phyloP scores from a whole-genome alignment of 202 grass and related monocot genomes.

The Eragrostis tef region DNA sequence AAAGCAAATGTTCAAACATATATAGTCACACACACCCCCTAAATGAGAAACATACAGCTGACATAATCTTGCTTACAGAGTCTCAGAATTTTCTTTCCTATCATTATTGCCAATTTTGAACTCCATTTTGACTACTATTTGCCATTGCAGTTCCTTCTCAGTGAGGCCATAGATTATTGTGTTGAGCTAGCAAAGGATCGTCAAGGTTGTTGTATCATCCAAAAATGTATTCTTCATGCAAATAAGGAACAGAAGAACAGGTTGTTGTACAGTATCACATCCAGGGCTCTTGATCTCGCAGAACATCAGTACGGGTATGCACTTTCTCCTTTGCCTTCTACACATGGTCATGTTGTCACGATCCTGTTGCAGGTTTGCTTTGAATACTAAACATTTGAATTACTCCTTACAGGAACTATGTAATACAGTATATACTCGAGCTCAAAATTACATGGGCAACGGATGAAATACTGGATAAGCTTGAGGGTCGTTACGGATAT shows the following conservation, averaged over 20 bases:
- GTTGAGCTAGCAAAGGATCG: conserved; percentile 68
- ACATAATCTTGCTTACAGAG: background rate
- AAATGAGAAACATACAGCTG: background rate
- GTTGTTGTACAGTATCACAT: conserved; percentile 56
- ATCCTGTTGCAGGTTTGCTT: background rate
- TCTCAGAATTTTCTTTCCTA: background rate
- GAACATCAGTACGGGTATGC: conserved; percentile 75
- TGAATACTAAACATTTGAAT: conserved; percentile 32
- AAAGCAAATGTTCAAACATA: background rate
- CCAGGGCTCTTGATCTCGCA: conserved; percentile 56
- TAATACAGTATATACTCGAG: conserved; percentile 60
- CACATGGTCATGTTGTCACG: background rate
- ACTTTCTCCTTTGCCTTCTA: conserved; percentile 16
- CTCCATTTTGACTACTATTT: background rate
- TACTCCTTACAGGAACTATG: conserved; percentile 63
- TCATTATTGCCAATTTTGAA: conserved; percentile 1
- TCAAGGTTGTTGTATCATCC: conserved; percentile 79
- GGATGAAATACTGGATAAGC: conserved; percentile 50
- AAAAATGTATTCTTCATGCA: conserved; percentile 67
- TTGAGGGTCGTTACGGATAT: conserved; percentile 40
- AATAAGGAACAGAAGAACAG: conserved; percentile 52
- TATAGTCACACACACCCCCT: background rate
- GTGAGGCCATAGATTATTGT: conserved; percentile 48
- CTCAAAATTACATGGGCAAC: conserved; percentile 47
- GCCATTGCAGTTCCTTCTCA: conserved; percentile 66